phyloP scores from a whole-genome alignment of 1,284 basidiomycete genomes.

The Boletus smithii region DNA sequence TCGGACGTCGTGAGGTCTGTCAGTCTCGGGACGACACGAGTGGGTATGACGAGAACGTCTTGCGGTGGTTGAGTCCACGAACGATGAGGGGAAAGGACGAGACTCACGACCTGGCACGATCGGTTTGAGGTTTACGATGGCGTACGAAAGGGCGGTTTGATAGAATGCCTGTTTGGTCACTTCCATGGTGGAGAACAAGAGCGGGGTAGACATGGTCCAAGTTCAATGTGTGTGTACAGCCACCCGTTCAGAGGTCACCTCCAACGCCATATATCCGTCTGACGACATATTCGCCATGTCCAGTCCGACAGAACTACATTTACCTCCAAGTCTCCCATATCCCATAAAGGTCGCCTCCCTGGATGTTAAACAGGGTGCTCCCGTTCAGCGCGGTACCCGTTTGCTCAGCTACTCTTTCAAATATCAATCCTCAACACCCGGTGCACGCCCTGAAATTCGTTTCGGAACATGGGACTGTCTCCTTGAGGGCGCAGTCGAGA shows the following conservation, averaged over 20 bases:
- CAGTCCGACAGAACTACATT: conserved; percentile 60
- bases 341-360: conserved; percentile 75
- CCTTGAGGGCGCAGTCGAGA: conserved; percentile 68
- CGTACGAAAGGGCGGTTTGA: conserved; percentile 65
- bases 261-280: conserved; percentile 5
- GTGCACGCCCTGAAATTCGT: conserved; percentile 57
- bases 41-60: conserved; percentile 90
- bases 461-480: conserved; percentile 87
- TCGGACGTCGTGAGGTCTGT: conserved; percentile 70
- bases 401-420: conserved; percentile 80
- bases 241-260: conserved; percentile 11
- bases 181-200: conserved; percentile 81
- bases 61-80: conserved; percentile 12
- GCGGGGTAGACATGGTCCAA: conserved; percentile 31
- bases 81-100: neutral
- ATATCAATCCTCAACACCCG: conserved; percentile 41
- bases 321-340: conserved; percentile 72
- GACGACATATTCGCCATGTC: conserved; percentile 31
- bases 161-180: conserved; percentile 84
- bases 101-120: conserved; percentile 87
- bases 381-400: conserved; percentile 65
- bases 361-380: conserved; percentile 43
- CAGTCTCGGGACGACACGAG: conserved; percentile 71
- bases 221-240: conserved; percentile 18
- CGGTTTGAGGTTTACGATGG: conserved; percentile 91